Base-by-base conservation (phyloP, 2,329 filamentous ascomycete genomes). In the Trichoderma harzianum region DNA sequence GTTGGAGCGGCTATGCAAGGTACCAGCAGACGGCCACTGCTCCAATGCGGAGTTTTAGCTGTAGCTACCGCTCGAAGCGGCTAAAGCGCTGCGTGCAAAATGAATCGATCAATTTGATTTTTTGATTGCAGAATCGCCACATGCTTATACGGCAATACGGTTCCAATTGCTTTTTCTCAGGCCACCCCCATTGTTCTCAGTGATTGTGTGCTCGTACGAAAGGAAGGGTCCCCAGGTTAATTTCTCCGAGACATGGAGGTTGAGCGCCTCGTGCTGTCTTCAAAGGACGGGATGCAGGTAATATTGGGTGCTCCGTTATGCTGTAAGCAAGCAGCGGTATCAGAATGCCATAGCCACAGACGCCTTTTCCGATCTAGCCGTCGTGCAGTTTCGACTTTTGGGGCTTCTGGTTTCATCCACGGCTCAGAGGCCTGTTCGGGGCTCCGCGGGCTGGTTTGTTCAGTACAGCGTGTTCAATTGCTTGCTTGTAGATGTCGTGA, bases 1-100 rank as follows among this genome's bases (percentile, higher is more conserved):
- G 64, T 67, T 51, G 36, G 55, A 60, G 66, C 66, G 66, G 66
- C 36, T 69, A 69, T 69, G 66, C 66, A 69, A 69, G 66, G 66
- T 69, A 69, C 66, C 36, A 68, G 55, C 3, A 55, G 21, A 51
- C 36, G 39, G n/a, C 28, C 55, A 61, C 26, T 36, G 47, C 64
- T 51, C 21, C 43, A 55, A 69, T 69, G 66, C 66, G 66, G 66
- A 69, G 66, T 60, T 43, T 30, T 4, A 28, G 36, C 26, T 58
- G 55, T 58, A 58, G 16, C 43, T 28, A 34, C 24, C 26, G 26
- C 36, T 69, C 18, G 36, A 69, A 69, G 28, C 36, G 55, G 66
- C 21, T 66, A 68, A 69, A 51, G 66, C 55, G 26, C n/a, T n/a
- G 66, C 36, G 66, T 39, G 28, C 21, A 5, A 51, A 34, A 12